A percentile compares a stretch with the other conserved stretches of the same genome.
Conservation (phyloP, 495 filamentous ascomycete genomes). For the Evansstolkia leycettana region DNA sequence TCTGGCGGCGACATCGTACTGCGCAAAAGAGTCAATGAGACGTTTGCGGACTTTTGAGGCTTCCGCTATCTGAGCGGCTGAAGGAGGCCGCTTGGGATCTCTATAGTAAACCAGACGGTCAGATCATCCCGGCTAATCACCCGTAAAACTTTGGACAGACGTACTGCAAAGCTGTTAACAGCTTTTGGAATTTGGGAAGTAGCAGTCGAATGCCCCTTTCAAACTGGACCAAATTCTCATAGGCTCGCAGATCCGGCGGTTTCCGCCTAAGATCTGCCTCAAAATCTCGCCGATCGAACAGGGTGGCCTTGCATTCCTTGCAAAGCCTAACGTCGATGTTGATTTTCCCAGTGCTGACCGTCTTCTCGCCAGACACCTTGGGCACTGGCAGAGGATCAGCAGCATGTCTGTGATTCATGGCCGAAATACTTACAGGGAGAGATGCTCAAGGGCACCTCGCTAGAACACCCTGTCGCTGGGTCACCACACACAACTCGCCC, state of each 20-base stretch:
- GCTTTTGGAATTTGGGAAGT: constrained; percentile 75
- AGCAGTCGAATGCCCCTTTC: constrained; percentile 77
- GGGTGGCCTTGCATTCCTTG: constrained; percentile 69
- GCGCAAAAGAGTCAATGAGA: constrained; percentile 78
- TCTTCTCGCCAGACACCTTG: constrained; percentile 48
- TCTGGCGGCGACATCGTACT: constrained; percentile 77
- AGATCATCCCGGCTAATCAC: too few relatives aligned
- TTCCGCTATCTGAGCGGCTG: constrained; percentile 64
- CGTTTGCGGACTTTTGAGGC: constrained; percentile 85
- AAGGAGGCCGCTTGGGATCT: constrained; percentile 61
- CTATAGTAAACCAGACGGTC: too few relatives aligned
- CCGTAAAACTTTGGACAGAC: constrained; percentile 1
- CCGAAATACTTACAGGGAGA: constrained; percentile 46
- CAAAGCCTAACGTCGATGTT: constrained; percentile 82
- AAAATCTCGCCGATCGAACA: constrained; percentile 82
- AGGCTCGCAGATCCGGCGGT: constrained; percentile 67
- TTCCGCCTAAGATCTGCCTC: constrained; percentile 51
- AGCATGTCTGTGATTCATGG: too few relatives aligned
- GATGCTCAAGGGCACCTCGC: constrained; percentile 69
- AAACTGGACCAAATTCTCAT: constrained; percentile 81
- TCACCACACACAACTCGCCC: constrained; percentile 89
- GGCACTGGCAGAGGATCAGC: constrained; percentile 21
- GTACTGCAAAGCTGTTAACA: constrained; percentile 57
- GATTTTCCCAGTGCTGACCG: constrained; percentile 34
- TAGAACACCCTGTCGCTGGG: constrained; percentile 68